A percentile compares a stretch with the other conserved stretches of the same genome.
These are phyloP conservation scores for Komagataella pastoris DNA, from an alignment of 805 yeast genomes.

Conservation along the genomic window DNA sequence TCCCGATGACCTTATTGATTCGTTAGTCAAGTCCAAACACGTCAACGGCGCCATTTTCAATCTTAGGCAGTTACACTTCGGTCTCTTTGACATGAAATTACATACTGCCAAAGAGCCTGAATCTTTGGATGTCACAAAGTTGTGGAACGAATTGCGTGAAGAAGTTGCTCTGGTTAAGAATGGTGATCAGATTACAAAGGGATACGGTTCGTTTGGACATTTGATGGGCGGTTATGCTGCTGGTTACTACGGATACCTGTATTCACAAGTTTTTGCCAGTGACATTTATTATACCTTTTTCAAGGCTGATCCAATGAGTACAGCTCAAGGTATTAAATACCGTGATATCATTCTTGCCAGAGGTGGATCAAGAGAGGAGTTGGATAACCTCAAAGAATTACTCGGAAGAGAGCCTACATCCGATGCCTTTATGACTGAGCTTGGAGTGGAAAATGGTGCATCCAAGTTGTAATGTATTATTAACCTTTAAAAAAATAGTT, in stretches of 20 bases:
- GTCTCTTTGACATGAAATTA: conserved; percentile 60
- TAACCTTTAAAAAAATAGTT: neutral
- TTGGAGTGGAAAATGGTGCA: conserved; percentile 25
- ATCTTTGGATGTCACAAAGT: conserved; percentile 34
- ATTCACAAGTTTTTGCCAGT: conserved; percentile 77
- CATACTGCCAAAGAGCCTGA: conserved; percentile 36
- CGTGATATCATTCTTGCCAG: conserved; percentile 55
- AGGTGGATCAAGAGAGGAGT: conserved; percentile 66
- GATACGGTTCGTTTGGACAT: conserved; percentile 71
- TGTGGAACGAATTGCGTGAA: conserved; percentile 58
- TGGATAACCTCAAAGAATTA: conserved; percentile 47
- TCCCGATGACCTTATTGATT: conserved; percentile 40
- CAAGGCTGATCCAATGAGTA: conserved; percentile 52
- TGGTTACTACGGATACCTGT: conserved; percentile 77
- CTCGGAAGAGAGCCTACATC: conserved; percentile 69
- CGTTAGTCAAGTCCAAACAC: conserved; percentile 51
- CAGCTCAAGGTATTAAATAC: conserved; percentile 47
- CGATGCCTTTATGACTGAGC: conserved; percentile 58
- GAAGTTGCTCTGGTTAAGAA: conserved; percentile 45
- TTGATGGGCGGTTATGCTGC: conserved; percentile 78
- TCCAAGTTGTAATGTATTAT: neutral
- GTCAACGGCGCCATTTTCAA: conserved; percentile 65
- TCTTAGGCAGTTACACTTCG: conserved; percentile 69
- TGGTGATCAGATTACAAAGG: conserved; percentile 44
- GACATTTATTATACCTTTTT: conserved; percentile 70